Evolutionary conservation across 2,329 filamentous ascomycete species (phyloP).

Genomic region (Aquanectria penicillioides): DNA sequence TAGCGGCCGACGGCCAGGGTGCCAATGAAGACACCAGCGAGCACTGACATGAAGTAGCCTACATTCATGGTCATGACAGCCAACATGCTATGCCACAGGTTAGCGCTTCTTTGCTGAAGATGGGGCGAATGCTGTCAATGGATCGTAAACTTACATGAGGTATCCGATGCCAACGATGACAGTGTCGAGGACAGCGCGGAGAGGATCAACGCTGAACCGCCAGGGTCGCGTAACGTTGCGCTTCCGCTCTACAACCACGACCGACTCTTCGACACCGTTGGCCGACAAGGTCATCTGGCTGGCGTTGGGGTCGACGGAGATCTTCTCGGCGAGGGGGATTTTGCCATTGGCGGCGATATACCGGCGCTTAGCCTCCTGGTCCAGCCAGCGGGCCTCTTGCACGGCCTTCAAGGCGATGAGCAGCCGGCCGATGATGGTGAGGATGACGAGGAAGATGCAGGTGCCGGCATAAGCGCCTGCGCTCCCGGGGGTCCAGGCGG

Average conservation of each 20-base stretch:
- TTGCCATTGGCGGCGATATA: conserved; percentile 80
- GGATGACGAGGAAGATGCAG: conserved; percentile 87
- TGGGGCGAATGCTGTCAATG: neutral
- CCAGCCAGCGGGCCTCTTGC: conserved; percentile 72
- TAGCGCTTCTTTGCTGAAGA: neutral
- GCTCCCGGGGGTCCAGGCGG: conserved; percentile 76
- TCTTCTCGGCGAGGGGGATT: conserved; percentile 65
- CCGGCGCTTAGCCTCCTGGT: conserved; percentile 76
- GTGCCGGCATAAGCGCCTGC: conserved; percentile 84
- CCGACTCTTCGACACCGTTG: conserved; percentile 84
- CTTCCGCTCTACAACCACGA: conserved; percentile 74
- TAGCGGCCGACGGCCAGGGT: conserved; percentile 84
- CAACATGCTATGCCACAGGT: conserved; percentile 75
- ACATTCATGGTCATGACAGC: conserved; percentile 91
- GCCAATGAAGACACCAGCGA: conserved; percentile 84
- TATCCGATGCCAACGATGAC: conserved; percentile 82
- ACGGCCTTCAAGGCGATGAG: conserved; percentile 78
- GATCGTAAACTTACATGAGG: conserved; percentile 74
- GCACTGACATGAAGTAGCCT: conserved; percentile 84
- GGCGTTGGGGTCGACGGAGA: conserved; percentile 67
- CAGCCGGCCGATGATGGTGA: conserved; percentile 75
- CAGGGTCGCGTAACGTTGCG: conserved; percentile 71
- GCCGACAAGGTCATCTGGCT: conserved; percentile 73
- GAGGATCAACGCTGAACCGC: conserved; percentile 82
- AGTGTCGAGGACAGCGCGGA: conserved; percentile 76